These are phyloP conservation scores for Pisolithus microcarpus DNA, from an alignment of 768 basidiomycete species.

Conservation along the genomic window DNA sequence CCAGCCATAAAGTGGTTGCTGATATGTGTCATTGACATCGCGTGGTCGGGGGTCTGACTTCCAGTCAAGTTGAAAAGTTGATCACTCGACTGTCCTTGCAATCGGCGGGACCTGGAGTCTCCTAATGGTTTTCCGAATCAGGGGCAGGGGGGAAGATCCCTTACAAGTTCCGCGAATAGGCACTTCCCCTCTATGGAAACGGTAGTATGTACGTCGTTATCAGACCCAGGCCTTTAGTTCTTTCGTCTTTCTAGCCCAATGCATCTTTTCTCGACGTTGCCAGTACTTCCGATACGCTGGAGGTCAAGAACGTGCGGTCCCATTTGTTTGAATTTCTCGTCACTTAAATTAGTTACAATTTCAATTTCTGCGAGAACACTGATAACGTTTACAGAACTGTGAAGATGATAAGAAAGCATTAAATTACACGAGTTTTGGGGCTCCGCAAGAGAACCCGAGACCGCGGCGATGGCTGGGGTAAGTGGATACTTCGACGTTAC, in stretches of 20 bases:
- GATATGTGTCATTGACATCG: too few species aligned
- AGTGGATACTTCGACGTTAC: conserved; percentile 16
- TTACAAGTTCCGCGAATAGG: neutral
- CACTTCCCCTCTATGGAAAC: neutral
- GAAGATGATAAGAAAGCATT: neutral
- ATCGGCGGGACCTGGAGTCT: too few species aligned
- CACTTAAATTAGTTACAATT: neutral
- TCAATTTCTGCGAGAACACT: neutral
- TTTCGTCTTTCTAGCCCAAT: neutral
- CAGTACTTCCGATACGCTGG: neutral
- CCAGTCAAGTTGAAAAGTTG: too few species aligned
- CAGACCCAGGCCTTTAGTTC: neutral
- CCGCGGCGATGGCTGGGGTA: neutral
- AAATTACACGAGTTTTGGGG: too few species aligned
- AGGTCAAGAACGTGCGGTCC: neutral
- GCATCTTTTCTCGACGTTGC: neutral
- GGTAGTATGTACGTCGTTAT: neutral
- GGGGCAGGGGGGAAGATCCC: neutral
- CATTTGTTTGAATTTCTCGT: neutral
- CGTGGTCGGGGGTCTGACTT: too few species aligned
- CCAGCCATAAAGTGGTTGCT: too few species aligned
- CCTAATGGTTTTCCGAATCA: neutral
- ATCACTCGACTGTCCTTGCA: too few species aligned
- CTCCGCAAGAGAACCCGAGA: neutral
- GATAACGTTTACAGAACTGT: neutral